Evolutionary conservation across 2,329 filamentous ascomycete genomes (phyloP), one percentile per base, ranked within the genome.

Genomic region (Paecilomyces formosus): DNA sequence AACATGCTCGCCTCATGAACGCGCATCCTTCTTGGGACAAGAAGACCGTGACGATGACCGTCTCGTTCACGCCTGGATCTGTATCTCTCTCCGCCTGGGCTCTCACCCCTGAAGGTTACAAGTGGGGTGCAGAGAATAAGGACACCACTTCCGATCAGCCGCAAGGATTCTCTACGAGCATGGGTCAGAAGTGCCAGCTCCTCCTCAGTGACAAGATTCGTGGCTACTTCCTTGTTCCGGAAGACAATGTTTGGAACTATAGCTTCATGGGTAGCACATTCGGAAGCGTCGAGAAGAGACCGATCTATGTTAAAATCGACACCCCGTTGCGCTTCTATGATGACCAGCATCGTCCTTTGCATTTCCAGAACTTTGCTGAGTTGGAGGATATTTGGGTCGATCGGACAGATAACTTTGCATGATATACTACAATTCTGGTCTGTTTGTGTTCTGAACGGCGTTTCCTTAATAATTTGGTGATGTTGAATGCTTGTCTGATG

Each of bases 321-420:
- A 95, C 91, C 51, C 94, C 94, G 18, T 76, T 88, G 62, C 82
- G 89, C 8, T 97, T 96, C 78, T 99, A 99, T 77, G 92, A 89
- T 71, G 92, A 92, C 67, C 83, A 92, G 67, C 95, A 99, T 76
- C 85, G 94, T 26, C 92, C 93, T 15, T 79, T 97, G 58, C 94
- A 99, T 78, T 99, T 99, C 83, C 88, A 93, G 73, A 96, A 92
- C 75, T 99, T 99, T 77, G 91, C 92, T 0, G 93, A 99, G 79
- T 77, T 99, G 72, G 94, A 99, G 78, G 93, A 99, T 75, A 89
- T 96, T 50, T 96, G 92, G 85, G 92, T 97, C 53, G 94, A 99
- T 74, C 83, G 92, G 68, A 85, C 85, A 63, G 93, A 99, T 78
- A 93, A 92, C 73, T 96, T 99, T 97, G 83, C 81, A 64, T 58